Base-by-base conservation (phyloP, 2,329 filamentous ascomycete species). In the Cercospora citrullina region DNA sequence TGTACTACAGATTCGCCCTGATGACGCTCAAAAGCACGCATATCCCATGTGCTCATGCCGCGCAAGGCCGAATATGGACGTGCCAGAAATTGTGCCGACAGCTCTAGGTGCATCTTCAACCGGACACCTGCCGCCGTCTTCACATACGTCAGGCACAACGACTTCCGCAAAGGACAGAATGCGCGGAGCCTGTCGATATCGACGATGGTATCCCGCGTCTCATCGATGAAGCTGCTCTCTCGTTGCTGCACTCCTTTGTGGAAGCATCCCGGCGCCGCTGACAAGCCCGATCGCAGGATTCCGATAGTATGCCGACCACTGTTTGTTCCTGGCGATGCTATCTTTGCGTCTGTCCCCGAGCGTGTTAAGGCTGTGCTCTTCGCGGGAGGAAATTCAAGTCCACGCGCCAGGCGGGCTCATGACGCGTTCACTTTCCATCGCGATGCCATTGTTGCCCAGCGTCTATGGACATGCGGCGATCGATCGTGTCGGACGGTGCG, bases 121-220 rank as follows among this genome's bases (percentile, higher is more conserved):
- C 36, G 26, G 42, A 42, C 23, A 36, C 55, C 18, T 59, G 8
- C 26, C 55, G 18, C 55, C 28, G 14, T 62, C 26, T 51, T 4
- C 39, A 18, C 60, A 31, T 30, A 18, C 21, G 26, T 14, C 39
- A 30, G 36, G 33, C 33, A 36, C 59, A 48, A 45, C 60, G 60
- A 62, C 55, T 58, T 33, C 30, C 28, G 55, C 55, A 58, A 31
- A 30, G 55, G 55, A 62, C 39, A 31, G n/a, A 30, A 30, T 26
- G 60, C 60, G 60, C 26, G 21, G 60, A 6, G 9, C 21, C 10
- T 16, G 31, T 26, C 60, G 33, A 48, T 51, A 62, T 62, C 60
- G 60, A 62, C 60, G 60, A 62, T 62, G 59, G 21, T 30, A 30
- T 26, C 26, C 60, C 23, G 28, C 16, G 48, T 48, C 14, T n/a